Conservation (phyloP, 73 alveolate genomes). For the Blepharisma stoltei region DNA sequence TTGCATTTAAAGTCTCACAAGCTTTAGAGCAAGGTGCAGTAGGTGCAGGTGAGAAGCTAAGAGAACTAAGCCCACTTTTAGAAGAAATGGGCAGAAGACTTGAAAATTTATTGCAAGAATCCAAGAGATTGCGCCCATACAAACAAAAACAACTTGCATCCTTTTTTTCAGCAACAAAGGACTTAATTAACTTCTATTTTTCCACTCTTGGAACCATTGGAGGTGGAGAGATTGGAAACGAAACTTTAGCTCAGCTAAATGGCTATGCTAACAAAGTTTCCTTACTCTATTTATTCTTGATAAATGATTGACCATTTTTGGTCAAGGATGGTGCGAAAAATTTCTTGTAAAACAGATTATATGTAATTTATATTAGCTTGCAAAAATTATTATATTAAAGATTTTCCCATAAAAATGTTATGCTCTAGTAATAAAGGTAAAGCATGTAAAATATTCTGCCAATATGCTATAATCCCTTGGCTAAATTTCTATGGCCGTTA, state of each 20-base stretch:
- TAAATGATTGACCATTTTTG: too few species aligned
- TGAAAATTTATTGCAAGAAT: neutral
- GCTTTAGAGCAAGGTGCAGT: neutral
- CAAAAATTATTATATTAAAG: too few species aligned
- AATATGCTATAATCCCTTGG: too few species aligned
- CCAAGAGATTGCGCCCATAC: neutral
- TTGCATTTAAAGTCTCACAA: neutral
- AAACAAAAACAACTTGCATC: conserved; percentile 4
- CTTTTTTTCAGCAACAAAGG: conserved; percentile 16
- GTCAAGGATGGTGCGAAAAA: too few species aligned
- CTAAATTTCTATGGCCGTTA: too few species aligned
- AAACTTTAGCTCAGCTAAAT: neutral
- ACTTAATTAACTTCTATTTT: neutral
- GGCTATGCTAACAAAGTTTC: conserved; percentile 7
- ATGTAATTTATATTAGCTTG: too few species aligned
- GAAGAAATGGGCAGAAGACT: conserved; percentile 9
- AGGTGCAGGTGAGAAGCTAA: conserved; percentile 9
- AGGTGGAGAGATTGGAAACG: neutral
- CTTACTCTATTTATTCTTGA: too few species aligned
- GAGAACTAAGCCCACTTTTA: neutral
- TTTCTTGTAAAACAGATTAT: too few species aligned
- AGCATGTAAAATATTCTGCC: too few species aligned
- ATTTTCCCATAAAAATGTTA: too few species aligned
- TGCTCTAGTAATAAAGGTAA: too few species aligned
- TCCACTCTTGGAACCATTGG: neutral